phyloP scores from a whole-genome alignment of 352 stramenopile genomes.

The Pilasporangium apinafurcum region DNA sequence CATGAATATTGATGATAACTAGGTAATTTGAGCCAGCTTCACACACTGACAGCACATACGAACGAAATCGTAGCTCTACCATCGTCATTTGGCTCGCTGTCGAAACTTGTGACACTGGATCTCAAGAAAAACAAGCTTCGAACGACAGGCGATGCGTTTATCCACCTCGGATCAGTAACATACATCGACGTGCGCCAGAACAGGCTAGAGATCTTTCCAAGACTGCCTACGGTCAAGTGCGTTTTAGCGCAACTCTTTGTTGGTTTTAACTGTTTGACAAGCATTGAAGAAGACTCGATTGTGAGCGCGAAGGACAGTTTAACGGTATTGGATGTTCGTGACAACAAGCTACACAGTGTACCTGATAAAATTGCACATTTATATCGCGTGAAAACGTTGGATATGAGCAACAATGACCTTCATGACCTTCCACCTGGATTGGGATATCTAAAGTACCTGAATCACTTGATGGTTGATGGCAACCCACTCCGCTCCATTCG shows the following conservation, averaged over 20 bases:
- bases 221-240: conserved; percentile 26
- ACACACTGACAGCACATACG: conserved; percentile 50
- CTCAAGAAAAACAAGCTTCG: conserved; percentile 67
- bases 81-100: conserved; percentile 32
- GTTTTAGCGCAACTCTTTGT: conserved; percentile 70
- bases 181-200: conserved; percentile 78
- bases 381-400: conserved; percentile 72
- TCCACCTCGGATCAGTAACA: conserved; percentile 23
- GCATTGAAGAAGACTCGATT: conserved; percentile 40
- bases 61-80: conserved; percentile 60
- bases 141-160: conserved; percentile 24
- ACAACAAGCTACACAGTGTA: conserved; percentile 69
- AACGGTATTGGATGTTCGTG: conserved; percentile 67
- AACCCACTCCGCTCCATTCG: conserved; percentile 76
- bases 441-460: conserved; percentile 70
- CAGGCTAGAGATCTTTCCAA: conserved; percentile 51
- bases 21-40: conserved; percentile 35
- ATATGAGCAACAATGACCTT: conserved; percentile 83
- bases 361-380: conserved; percentile 51
- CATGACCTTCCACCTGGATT: conserved; percentile 59
- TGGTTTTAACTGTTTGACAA: conserved; percentile 54
- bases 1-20: background rate
- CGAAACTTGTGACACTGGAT: conserved; percentile 45
- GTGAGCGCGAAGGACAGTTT: conserved; percentile 52
- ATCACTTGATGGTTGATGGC: conserved; percentile 68